A percentile compares a stretch with the other conserved stretches of the same genome.
phyloP scores from a whole-genome alignment of 2,329 filamentous ascomycete species.

The Penicillium psychrosexuale region DNA sequence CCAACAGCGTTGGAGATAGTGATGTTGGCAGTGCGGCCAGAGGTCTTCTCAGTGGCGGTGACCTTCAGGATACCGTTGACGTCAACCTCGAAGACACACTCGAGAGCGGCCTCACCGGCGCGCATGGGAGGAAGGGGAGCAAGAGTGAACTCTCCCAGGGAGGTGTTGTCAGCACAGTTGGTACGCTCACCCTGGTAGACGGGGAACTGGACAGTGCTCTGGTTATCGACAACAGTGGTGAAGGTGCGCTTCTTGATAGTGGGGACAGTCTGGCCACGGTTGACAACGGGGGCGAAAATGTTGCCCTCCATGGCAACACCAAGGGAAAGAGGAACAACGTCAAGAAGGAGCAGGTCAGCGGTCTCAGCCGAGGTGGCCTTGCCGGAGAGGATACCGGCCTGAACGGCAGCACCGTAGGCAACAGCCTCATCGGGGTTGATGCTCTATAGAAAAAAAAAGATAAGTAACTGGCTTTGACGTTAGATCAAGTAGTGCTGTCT shows the following conservation, averaged over 20 bases:
- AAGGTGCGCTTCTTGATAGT: constrained; percentile 84
- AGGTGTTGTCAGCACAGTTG: constrained; percentile 98
- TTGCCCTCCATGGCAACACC: constrained; percentile 99
- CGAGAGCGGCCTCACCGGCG: constrained; percentile 92
- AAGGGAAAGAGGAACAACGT: constrained; percentile 92
- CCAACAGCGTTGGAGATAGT: constrained; percentile 99
- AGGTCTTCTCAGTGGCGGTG: constrained; percentile 98
- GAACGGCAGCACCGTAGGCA: constrained; percentile 96
- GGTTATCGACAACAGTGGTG: constrained; percentile 67
- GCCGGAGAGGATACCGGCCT: constrained; percentile 97
- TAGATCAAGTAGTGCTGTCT: background rate
- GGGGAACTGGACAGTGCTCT: constrained; percentile 84
- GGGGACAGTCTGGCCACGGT: constrained; percentile 73
- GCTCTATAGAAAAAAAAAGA: constrained; percentile 48
- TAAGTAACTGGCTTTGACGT: constrained; percentile 3
- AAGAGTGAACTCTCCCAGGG: constrained; percentile 93
- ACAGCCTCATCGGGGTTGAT: constrained; percentile 99
- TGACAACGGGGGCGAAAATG: constrained; percentile 93
- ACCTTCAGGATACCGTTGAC: constrained; percentile 99
- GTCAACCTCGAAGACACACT: constrained; percentile 98
- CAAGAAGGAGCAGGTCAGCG: constrained; percentile 87
- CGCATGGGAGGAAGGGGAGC: constrained; percentile 82
- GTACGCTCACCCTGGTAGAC: constrained; percentile 95
- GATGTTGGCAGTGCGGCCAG: constrained; percentile 96
- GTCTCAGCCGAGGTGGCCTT: constrained; percentile 96